Percentiles rank a stretch among this genome's conserved stretches.
phyloP scores from a whole-genome alignment of 1,284 basidiomycete species.

The Fomitopsis pinicola region DNA sequence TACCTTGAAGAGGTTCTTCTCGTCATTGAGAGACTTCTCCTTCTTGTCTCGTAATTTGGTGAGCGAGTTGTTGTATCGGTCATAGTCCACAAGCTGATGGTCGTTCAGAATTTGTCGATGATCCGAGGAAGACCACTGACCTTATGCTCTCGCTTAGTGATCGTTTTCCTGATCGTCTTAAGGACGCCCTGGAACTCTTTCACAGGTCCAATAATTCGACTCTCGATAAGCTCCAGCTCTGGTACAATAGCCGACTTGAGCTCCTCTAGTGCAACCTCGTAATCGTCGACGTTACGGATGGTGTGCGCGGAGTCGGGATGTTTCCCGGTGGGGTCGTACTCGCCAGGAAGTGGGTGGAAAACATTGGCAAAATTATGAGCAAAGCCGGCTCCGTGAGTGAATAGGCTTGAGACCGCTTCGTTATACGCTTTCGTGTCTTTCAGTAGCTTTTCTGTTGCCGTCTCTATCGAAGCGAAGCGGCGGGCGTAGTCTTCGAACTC shows the following conservation, averaged over 20 bases:
- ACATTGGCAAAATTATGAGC: slow-evolving; percentile 73
- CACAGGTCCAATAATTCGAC: slow-evolving; percentile 78
- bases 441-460: slow-evolving; percentile 82
- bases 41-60: slow-evolving; percentile 97
- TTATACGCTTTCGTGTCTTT: slow-evolving; percentile 90
- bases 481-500: slow-evolving; percentile 84
- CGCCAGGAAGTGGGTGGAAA: slow-evolving; percentile 79
- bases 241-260: slow-evolving; percentile 77
- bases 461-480: slow-evolving; percentile 76
- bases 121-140: slow-evolving; percentile 32
- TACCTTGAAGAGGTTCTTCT: slow-evolving; percentile 94
- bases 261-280: slow-evolving; percentile 79
- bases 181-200: slow-evolving; percentile 88
- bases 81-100: slow-evolving; percentile 82
- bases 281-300: slow-evolving; percentile 72
- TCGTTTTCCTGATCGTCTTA: slow-evolving; percentile 90
- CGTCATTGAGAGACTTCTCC: slow-evolving; percentile 89
- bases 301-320: slow-evolving; percentile 80
- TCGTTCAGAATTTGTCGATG: not conserved
- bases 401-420: slow-evolving; percentile 81
- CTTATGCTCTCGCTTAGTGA: slow-evolving; percentile 97
- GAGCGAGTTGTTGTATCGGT: slow-evolving; percentile 93
- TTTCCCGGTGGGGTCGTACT: slow-evolving; percentile 78
- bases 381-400: slow-evolving; percentile 77
- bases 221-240: slow-evolving; percentile 94